Percentiles rank a stretch among this genome's conserved stretches.
phyloP scores from a whole-genome alignment of 2,329 filamentous ascomycete species.

The Trichocomaceae sp. region DNA sequence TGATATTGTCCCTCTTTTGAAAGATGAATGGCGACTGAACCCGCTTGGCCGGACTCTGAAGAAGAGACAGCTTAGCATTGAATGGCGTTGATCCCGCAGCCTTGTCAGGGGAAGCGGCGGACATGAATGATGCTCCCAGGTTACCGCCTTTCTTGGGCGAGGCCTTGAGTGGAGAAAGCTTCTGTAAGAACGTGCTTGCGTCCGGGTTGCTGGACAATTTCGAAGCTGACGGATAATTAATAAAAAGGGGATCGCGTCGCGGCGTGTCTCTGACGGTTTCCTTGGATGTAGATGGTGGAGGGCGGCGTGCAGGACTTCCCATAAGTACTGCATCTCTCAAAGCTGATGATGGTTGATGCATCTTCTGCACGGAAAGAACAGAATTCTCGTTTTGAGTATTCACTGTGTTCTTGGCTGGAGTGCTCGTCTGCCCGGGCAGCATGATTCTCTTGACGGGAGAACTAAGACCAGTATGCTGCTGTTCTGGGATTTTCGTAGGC shows the following conservation, averaged over 20 bases:
- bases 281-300: slow-evolving; percentile 40
- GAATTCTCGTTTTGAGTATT: slow-evolving; percentile 28
- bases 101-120: slow-evolving; percentile 29
- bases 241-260: slow-evolving; percentile 26
- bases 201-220: slow-evolving; percentile 16
- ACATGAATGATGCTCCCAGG: slow-evolving; percentile 29
- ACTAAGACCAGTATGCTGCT: slow-evolving; percentile 22
- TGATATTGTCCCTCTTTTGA: slow-evolving; percentile 19
- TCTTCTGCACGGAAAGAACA: slow-evolving; percentile 19
- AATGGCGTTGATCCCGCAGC: slow-evolving; percentile 26
- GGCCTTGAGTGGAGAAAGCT: slow-evolving; percentile 35
- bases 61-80: slow-evolving; percentile 29
- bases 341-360: slow-evolving; percentile 19
- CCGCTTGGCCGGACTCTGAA: slow-evolving; percentile 41
- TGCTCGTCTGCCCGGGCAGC: slow-evolving; percentile 21
- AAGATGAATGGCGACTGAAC: slow-evolving; percentile 30
- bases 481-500: slow-evolving; percentile 23
- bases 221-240: slow-evolving; percentile 19
- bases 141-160: slow-evolving; percentile 38
- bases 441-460: slow-evolving; percentile 36
- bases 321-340: slow-evolving; percentile 31
- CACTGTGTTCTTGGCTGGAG: slow-evolving; percentile 14
- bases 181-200: slow-evolving; percentile 21
- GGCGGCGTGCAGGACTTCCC: slow-evolving; percentile 40
- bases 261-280: slow-evolving; percentile 38